Conservation (phyloP, 768 basidiomycete species). For the Termitomyces sp. region DNA sequence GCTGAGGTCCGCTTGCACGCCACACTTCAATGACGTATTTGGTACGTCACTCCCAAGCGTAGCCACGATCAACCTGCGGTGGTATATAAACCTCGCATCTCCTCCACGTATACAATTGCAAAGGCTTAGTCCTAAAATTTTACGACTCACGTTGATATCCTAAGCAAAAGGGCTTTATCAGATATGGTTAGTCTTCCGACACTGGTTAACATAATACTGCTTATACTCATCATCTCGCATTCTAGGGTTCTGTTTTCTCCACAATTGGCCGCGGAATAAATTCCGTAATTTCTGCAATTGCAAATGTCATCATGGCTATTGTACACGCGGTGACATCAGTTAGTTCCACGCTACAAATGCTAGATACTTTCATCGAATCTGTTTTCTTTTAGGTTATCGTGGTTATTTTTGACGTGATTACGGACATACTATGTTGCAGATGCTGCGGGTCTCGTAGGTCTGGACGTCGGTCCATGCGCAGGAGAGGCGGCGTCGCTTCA, state of each 20-base stretch:
- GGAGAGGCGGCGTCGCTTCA: constrained; percentile 11
- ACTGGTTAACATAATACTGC: background rate
- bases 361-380: background rate
- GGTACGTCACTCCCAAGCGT: background rate
- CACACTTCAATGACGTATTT: background rate
- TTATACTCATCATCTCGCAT: background rate
- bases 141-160: background rate
- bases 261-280: constrained; percentile 60
- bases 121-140: background rate
- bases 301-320: constrained; percentile 54
- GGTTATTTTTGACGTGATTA: constrained; percentile 58
- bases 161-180: background rate
- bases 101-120: background rate
- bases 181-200: background rate
- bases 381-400: constrained; percentile 50
- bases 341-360: constrained; percentile 15
- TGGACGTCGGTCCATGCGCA: constrained; percentile 16
- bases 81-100: background rate
- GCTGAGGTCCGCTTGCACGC: too few species aligned
- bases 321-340: constrained; percentile 57
- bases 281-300: constrained; percentile 57
- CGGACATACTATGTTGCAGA: constrained; percentile 49
- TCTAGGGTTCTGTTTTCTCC: constrained; percentile 58
- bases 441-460: constrained; percentile 36
- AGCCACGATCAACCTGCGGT: background rate